Evolutionary conservation across 768 basidiomycete species (phyloP).

Genomic region (Suillus variegatus): DNA sequence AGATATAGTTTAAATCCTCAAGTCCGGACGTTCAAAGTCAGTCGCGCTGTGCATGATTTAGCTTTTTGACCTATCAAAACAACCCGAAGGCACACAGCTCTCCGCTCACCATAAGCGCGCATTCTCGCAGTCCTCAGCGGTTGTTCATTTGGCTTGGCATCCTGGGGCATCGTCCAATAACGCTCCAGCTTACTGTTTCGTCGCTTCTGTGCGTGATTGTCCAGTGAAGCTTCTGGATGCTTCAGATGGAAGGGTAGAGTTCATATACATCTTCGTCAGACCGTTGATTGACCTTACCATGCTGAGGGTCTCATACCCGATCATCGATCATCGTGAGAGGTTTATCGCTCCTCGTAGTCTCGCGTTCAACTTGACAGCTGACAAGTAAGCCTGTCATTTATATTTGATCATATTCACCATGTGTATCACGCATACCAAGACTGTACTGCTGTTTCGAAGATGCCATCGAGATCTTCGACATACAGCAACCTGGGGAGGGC

Average conservation of each 20-base stretch:
- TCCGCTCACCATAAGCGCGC: too few species aligned
- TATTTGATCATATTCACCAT: too few species aligned
- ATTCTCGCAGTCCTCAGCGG: conserved; percentile 65
- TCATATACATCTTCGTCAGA: neutral
- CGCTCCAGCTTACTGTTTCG: conserved; percentile 76
- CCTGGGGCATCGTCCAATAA: conserved; percentile 65
- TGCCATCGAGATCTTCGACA: too few species aligned
- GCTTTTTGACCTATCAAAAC: neutral
- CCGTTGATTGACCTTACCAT: conserved; percentile 23
- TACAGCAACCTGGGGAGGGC: too few species aligned
- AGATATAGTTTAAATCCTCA: neutral
- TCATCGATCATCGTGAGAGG: too few species aligned
- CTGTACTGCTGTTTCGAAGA: too few species aligned
- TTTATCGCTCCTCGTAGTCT: too few species aligned
- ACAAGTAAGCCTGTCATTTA: too few species aligned
- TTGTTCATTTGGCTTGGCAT: conserved; percentile 85
- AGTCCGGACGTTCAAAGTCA: neutral
- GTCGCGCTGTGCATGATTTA: neutral
- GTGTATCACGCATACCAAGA: too few species aligned
- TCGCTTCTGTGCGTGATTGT: conserved; percentile 80
- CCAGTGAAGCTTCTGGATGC: conserved; percentile 88
- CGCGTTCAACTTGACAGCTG: too few species aligned
- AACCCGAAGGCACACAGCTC: neutral
- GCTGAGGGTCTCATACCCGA: too few species aligned
- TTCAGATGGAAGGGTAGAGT: conserved; percentile 63